phyloP scores from a whole-genome alignment of 768 basidiomycete species.

The Cystofilobasidium macerans region DNA sequence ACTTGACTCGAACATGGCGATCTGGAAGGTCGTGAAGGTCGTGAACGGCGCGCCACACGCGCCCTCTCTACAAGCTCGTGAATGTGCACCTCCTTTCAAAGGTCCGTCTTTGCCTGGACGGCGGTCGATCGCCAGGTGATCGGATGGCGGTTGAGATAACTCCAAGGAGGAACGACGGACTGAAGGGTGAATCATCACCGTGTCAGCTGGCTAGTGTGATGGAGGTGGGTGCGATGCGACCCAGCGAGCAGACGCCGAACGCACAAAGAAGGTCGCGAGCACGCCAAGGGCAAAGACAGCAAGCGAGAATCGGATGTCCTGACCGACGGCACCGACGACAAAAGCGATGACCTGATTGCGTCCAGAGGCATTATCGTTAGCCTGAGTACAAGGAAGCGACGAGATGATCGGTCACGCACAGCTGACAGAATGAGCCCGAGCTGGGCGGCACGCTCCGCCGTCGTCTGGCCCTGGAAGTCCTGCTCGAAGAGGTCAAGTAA shows the following conservation, averaged over 20 bases:
- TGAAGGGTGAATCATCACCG: neutral
- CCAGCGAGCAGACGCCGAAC: neutral
- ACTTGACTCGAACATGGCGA: neutral
- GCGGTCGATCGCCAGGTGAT: constrained; percentile 7
- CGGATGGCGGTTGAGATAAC: neutral
- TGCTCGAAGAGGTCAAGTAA: too few relatives aligned
- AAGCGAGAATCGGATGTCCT: neutral
- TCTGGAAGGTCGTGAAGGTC: neutral
- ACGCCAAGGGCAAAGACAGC: neutral
- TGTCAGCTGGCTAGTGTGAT: neutral
- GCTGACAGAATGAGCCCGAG: neutral
- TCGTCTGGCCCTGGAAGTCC: constrained; percentile 19
- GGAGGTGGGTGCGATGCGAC: neutral
- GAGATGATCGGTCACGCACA: neutral
- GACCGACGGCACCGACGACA: neutral
- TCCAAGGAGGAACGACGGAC: constrained; percentile 12
- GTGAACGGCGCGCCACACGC: neutral
- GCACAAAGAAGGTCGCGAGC: neutral
- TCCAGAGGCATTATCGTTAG: neutral
- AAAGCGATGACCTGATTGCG: neutral
- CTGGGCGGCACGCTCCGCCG: neutral
- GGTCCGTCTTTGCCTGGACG: neutral
- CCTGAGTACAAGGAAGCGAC: neutral
- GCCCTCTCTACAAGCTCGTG: neutral
- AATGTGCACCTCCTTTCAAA: neutral